A percentile compares a stretch with the other conserved stretches of the same genome.
Conservation (phyloP, 345 rosid genomes). For the Bruguiera gymnorhiza region DNA sequence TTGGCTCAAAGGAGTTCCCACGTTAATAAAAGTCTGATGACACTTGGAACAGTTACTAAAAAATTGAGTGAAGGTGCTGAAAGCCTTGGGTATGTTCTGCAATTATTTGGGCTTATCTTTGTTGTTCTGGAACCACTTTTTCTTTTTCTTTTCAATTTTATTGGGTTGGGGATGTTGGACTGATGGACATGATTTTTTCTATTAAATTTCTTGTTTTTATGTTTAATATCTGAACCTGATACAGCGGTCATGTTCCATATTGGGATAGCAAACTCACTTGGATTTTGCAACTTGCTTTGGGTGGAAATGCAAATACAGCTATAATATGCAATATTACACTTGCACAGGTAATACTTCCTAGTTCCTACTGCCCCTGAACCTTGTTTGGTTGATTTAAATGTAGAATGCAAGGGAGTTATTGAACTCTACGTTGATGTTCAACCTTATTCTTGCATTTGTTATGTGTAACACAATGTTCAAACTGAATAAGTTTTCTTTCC, state of each 20-base stretch:
- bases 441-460: neutral
- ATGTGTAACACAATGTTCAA: neutral
- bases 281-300: conserved; percentile 90
- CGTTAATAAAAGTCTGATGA: conserved; percentile 94
- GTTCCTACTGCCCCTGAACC: neutral
- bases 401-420: too few species aligned
- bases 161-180: neutral
- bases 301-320: conserved; percentile 99
- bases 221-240: conserved; percentile 15
- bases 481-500: neutral
- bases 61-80: conserved; percentile 95
- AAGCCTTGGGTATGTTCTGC: conserved; percentile 69
- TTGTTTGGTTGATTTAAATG: neutral
- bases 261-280: conserved; percentile 97
- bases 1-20: conserved; percentile 91
- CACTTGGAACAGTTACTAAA: conserved; percentile 88
- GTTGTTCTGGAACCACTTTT: neutral
- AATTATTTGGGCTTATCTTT: conserved; percentile 2
- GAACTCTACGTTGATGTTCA: neutral
- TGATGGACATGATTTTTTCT: neutral
- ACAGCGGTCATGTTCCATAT: conserved; percentile 93
- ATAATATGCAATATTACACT: conserved; percentile 94
- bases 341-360: conserved; percentile 59
- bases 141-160: too few species aligned
- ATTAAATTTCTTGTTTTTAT: neutral